A percentile compares a stretch with the other conserved stretches of the same genome.
Evolutionary conservation across 169 alveolate genomes (phyloP).

Genomic region (Plasmodium malariae): DNA sequence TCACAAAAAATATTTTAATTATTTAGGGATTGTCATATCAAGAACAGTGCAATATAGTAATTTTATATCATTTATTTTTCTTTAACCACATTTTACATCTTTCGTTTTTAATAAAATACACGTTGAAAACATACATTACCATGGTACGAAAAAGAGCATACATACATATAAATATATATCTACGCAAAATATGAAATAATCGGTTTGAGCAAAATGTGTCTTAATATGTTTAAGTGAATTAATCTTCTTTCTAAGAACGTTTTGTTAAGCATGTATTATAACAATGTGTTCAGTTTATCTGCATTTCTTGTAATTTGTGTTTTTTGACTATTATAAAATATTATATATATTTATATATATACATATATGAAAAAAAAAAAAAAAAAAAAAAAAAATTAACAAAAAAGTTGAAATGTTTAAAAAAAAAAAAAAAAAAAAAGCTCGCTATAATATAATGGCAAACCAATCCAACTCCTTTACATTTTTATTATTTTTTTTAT

Average conservation of each 20-base stretch:
- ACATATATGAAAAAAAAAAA: neutral
- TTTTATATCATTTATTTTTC: slow-evolving; percentile 20
- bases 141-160: slow-evolving; percentile 6
- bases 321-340: neutral
- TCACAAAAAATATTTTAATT: slow-evolving; percentile 4
- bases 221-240: slow-evolving; percentile 17
- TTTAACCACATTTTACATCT: slow-evolving; percentile 58
- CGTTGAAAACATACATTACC: slow-evolving; percentile 29
- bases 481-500: neutral
- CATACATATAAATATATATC: slow-evolving; percentile 3
- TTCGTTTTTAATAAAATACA: slow-evolving; percentile 6
- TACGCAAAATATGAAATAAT: neutral
- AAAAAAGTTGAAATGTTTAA: too few relatives aligned
- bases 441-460: slow-evolving; percentile 17
- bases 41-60: slow-evolving; percentile 26
- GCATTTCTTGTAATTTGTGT: neutral
- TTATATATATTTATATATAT: too few relatives aligned
- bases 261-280: slow-evolving; percentile 2
- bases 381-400: neutral
- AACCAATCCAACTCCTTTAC: slow-evolving; percentile 4
- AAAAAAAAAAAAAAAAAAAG: slow-evolving; percentile 29
- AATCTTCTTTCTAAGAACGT: slow-evolving; percentile 1
- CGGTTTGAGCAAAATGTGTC: slow-evolving; percentile 32
- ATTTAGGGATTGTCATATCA: slow-evolving; percentile 7
- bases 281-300: slow-evolving; percentile 5